Evolutionary conservation across 78 protist genomes (phyloP).

Genomic region (Polysphondylium violaceum): DNA sequence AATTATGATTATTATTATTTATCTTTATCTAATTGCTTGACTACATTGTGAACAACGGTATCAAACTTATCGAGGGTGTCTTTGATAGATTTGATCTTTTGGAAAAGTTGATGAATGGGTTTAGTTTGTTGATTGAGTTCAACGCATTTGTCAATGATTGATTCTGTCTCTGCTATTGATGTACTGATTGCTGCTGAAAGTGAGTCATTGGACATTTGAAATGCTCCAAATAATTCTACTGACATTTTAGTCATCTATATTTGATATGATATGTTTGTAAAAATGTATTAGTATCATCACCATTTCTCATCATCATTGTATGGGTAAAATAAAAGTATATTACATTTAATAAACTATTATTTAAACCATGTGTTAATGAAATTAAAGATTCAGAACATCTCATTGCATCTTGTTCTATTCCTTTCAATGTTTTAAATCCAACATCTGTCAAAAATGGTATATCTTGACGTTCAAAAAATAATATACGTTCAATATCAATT

Average conservation of each 20-base stretch:
- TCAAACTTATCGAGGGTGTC: constrained; percentile 27
- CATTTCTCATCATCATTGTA: too few relatives aligned
- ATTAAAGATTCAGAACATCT: constrained; percentile 63
- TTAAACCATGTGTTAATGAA: constrained; percentile 17
- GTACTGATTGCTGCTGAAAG: neutral
- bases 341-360: constrained; percentile 45
- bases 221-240: constrained; percentile 36
- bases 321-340: neutral
- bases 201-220: constrained; percentile 43
- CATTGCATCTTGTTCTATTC: constrained; percentile 40
- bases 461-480: constrained; percentile 27
- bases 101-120: neutral
- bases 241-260: constrained; percentile 55
- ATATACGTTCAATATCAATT: neutral
- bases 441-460: constrained; percentile 51
- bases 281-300: neutral
- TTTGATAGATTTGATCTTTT: constrained; percentile 33
- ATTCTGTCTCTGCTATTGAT: neutral
- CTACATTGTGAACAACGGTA: neutral
- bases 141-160: constrained; percentile 31
- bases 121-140: constrained; percentile 50
- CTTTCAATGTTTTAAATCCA: constrained; percentile 53
- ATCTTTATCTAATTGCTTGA: constrained; percentile 26
- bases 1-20: neutral
- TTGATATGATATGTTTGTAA: neutral